Evolutionary conservation across 495 filamentous ascomycete species (phyloP).

Genomic region (Apiosordaria backusii): DNA sequence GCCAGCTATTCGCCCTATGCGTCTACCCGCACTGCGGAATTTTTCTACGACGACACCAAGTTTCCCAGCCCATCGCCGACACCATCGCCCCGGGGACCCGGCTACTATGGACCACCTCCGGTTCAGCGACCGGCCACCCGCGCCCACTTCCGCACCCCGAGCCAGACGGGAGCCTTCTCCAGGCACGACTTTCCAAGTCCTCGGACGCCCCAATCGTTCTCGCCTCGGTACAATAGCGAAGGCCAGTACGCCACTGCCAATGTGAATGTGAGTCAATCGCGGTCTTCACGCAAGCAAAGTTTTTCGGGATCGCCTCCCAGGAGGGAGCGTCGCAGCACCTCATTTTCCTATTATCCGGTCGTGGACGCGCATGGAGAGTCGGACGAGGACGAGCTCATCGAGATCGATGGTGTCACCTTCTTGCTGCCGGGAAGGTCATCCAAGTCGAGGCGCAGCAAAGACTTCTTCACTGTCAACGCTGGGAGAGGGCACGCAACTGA

Average conservation of each 20-base stretch:
- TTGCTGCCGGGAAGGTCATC: conserved; percentile 45
- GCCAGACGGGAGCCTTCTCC: conserved; percentile 29
- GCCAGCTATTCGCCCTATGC: conserved; percentile 48
- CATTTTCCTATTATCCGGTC: conserved; percentile 53
- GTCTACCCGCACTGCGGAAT: conserved; percentile 39
- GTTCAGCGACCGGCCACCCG: conserved; percentile 46
- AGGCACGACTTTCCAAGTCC: conserved; percentile 31
- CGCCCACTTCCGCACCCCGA: conserved; percentile 44
- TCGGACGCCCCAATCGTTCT: conserved; percentile 41
- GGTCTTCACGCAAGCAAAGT: conserved; percentile 47
- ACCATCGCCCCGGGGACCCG: conserved; percentile 46
- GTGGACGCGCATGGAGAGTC: conserved; percentile 52
- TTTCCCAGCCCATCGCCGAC: conserved; percentile 48
- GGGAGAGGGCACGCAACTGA: conserved; percentile 52
- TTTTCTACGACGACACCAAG: conserved; percentile 41
- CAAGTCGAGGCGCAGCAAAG: conserved; percentile 38
- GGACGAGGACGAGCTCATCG: conserved; percentile 58
- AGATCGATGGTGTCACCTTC: conserved; percentile 48
- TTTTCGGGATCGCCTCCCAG: conserved; percentile 42
- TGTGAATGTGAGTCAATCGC: conserved; percentile 55
- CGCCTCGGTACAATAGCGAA: conserved; percentile 51
- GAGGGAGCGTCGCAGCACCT: conserved; percentile 49
- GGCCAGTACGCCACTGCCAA: conserved; percentile 55
- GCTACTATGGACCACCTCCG: conserved; percentile 42
- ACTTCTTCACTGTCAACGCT: conserved; percentile 39